phyloP scores from a whole-genome alignment of 495 filamentous ascomycete genomes.

The Hypoxylon subgilvum region DNA sequence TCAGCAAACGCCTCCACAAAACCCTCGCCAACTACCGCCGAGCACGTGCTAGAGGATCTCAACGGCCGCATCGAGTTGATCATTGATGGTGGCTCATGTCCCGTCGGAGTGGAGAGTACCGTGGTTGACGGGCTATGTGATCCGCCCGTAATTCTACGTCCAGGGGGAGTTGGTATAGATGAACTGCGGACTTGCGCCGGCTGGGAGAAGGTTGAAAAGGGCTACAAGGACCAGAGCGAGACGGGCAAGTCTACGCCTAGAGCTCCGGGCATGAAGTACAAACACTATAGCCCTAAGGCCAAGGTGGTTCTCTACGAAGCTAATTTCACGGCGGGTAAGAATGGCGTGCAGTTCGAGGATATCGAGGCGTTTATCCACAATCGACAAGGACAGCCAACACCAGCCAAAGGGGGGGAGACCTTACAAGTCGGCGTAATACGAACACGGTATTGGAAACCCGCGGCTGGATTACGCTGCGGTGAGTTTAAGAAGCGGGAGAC shows the following conservation, averaged over 20 bases:
- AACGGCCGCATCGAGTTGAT: slow-evolving; percentile 84
- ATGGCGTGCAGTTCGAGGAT: slow-evolving; percentile 27
- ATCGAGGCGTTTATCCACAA: slow-evolving; percentile 20
- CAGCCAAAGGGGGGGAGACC: slow-evolving; percentile 3
- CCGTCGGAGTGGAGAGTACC: slow-evolving; percentile 93
- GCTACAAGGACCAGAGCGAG: slow-evolving; percentile 72
- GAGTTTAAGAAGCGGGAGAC: slow-evolving; percentile 27
- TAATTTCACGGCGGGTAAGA: slow-evolving; percentile 17
- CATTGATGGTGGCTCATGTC: slow-evolving; percentile 84
- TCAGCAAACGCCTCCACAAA: slow-evolving; percentile 93
- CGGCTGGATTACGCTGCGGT: slow-evolving; percentile 39
- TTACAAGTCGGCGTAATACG: slow-evolving; percentile 50
- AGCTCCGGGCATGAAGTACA: slow-evolving; percentile 98
- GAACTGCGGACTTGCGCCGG: slow-evolving; percentile 73
- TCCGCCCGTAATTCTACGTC: slow-evolving; percentile 82
- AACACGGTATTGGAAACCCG: slow-evolving; percentile 50
- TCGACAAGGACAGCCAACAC: slow-evolving; percentile 7
- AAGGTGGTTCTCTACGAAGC: slow-evolving; percentile 81
- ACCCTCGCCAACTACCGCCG: slow-evolving; percentile 86
- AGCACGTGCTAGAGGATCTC: slow-evolving; percentile 87
- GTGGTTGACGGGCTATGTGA: slow-evolving; percentile 87
- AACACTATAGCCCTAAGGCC: slow-evolving; percentile 93
- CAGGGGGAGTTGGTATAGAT: slow-evolving; percentile 90
- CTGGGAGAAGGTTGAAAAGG: slow-evolving; percentile 78
- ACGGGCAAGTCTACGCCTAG: slow-evolving; percentile 65